These are phyloP conservation scores for Lichtheimia hyalospora DNA, from an alignment of 371 early-diverging fungal species.

Conservation along the genomic window DNA sequence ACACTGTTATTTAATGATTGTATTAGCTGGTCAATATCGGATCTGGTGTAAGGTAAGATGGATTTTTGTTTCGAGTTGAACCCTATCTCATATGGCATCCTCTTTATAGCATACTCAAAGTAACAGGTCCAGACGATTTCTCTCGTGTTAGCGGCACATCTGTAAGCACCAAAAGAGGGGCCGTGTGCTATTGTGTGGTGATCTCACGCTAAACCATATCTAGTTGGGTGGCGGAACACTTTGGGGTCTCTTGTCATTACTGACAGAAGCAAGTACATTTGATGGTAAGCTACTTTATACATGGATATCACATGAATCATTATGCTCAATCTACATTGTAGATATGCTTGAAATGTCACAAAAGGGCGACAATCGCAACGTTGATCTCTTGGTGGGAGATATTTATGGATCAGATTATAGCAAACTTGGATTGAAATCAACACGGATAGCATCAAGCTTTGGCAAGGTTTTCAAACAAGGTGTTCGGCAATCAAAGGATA, in stretches of 20 bases:
- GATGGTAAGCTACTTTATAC: conserved; percentile 59
- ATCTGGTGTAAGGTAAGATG: conserved; percentile 75
- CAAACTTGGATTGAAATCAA: conserved; percentile 85
- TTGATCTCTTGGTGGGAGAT: conserved; percentile 95
- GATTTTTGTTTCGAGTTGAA: not conserved
- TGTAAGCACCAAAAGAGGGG: conserved; percentile 35
- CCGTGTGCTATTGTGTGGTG: no score
- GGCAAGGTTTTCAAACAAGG: conserved; percentile 92
- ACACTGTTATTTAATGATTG: not conserved
- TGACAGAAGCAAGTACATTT: conserved; percentile 83
- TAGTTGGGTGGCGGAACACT: conserved; percentile 97
- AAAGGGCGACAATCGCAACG: conserved; percentile 89
- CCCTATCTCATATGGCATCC: not conserved
- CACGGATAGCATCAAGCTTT: conserved; percentile 94
- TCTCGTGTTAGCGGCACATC: conserved; percentile 93
- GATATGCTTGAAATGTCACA: conserved; percentile 95
- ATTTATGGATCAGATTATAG: conserved; percentile 92
- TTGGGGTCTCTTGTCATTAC: conserved; percentile 89
- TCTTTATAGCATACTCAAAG: conserved; percentile 71
- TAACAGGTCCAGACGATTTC: conserved; percentile 75
- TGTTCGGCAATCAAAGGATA: conserved; percentile 52
- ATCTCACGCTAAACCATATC: not conserved
- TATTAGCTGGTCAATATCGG: conserved; percentile 87
- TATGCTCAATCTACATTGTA: conserved; percentile 1
- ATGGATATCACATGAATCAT: not conserved